Base-by-base conservation (phyloP, 2,329 filamentous ascomycete genomes). In the Trichoderma asperellum region DNA sequence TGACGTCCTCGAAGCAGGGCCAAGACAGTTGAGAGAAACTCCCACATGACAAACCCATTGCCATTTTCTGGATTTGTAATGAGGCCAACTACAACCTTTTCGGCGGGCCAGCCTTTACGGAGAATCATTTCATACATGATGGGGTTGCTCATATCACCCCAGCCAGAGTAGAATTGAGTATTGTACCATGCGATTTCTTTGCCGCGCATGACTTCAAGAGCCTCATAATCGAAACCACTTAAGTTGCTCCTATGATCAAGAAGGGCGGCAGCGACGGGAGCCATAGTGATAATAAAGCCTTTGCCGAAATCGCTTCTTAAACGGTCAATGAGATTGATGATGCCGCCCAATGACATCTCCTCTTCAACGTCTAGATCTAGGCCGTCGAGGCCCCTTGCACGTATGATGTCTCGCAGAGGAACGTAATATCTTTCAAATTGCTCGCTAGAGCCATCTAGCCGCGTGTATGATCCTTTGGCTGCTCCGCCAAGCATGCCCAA, bases 91-190 rank as follows among this genome's bases (percentile, higher is more conserved):
- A 97, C 92, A 2, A 97, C 84, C 76, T 91, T 92, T 24, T 87
- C 81, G 0, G 92, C 85, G 2, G 87, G 83, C 90, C 92, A 97
- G 10, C 93, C 93, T 56, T 85, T 83, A 16, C 83, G 81, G 10
- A 88, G 73, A 63, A 88, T 83, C 61, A 78, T 73, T 68, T 87
- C 83, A 75, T 86, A 89, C 77, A 83, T 81, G 52, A 77, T 67
- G 0, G 85, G 79, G 34, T 75, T 82, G 57, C 75, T 78, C 70
- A 85, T 81, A 73, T 85, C 83, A 10, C 93, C 93, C 90, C 93
- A 97, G 1, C 93, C 93, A 76, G 92, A 96, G 84, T 97, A 97
- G 80, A 97, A 97, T 77, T 97, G 94, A 6, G 91, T 86, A 77
- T 97, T 97, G 79, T 97, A 97, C 88, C 93, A 97, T 2, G 86